phyloP scores from a whole-genome alignment of 495 filamentous ascomycete species.

The Jackrogersella multiformis region DNA sequence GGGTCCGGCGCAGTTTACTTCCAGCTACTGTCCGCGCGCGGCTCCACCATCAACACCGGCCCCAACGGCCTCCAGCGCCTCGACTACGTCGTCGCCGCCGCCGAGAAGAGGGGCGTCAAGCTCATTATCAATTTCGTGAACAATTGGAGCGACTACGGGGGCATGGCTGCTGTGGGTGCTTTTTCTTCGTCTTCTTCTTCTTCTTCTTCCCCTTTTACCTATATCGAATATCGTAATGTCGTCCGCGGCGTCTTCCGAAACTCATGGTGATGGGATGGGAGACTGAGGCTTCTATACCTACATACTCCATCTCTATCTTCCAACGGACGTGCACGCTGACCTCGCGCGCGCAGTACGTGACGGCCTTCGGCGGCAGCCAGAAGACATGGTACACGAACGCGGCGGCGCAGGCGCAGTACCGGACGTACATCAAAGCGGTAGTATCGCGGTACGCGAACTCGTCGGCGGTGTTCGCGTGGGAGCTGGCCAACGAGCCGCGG shows the following conservation, averaged over 20 bases:
- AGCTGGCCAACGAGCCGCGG: constrained; percentile 65
- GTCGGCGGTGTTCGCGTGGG: constrained; percentile 62
- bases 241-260: too few species aligned
- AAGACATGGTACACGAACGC: constrained; percentile 47
- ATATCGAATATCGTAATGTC: too few species aligned
- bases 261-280: too few species aligned
- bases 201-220: not conserved
- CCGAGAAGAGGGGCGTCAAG: constrained; percentile 66
- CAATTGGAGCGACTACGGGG: constrained; percentile 66
- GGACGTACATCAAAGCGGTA: constrained; percentile 59
- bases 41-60: constrained; percentile 72
- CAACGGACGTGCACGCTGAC: constrained; percentile 4
- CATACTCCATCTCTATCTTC: too few species aligned
- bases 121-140: constrained; percentile 64
- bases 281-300: too few species aligned
- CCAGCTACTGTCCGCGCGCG: constrained; percentile 63
- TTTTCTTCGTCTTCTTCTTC: not conserved
- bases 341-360: constrained; percentile 57
- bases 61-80: constrained; percentile 71
- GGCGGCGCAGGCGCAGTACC: constrained; percentile 52
- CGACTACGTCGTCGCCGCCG: constrained; percentile 71
- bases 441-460: constrained; percentile 61
- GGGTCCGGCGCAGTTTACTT: constrained; percentile 64
- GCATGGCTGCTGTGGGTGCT: constrained; percentile 42
- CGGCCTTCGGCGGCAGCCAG: constrained; percentile 60